Conservation (phyloP, 192 early-diverging fungal species). For the Dispira simplex region DNA sequence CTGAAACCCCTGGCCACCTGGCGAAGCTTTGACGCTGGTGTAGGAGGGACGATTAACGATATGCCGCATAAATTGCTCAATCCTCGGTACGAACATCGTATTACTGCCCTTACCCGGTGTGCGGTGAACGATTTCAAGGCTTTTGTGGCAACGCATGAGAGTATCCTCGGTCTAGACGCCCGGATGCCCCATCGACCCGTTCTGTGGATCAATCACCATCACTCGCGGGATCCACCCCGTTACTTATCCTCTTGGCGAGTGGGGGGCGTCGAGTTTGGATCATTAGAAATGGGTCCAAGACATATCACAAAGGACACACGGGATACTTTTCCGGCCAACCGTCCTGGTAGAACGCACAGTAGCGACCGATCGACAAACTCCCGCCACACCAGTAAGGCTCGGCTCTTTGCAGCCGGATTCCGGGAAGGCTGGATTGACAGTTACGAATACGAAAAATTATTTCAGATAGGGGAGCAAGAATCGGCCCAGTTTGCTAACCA, state of each 20-base stretch:
- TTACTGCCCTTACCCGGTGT: constrained; percentile 10
- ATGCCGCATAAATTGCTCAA: no score
- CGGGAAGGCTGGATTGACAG: constrained; percentile 8
- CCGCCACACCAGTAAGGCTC: not conserved
- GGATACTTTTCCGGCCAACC: not conserved
- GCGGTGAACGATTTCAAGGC: constrained; percentile 7
- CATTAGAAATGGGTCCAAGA: not conserved
- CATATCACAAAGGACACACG: not conserved
- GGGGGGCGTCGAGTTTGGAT: not conserved
- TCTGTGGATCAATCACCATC: constrained; percentile 8
- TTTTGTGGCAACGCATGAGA: constrained; percentile 7
- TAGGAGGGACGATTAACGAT: not conserved
- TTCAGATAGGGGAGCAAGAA: not conserved
- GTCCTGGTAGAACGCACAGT: not conserved
- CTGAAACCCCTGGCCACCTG: not conserved
- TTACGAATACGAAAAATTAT: not conserved
- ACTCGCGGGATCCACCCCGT: not conserved
- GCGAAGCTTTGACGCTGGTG: not conserved
- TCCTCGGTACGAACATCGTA: constrained; percentile 1
- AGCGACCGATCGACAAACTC: not conserved
- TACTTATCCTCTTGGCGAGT: not conserved
- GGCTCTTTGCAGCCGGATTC: not conserved
- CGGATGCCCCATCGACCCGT: not conserved
- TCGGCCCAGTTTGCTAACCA: not conserved
- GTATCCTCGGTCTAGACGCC: constrained; percentile 2